Evolutionary conservation across 345 rosid species (phyloP).

Genomic region (Bruguiera parviflora): DNA sequence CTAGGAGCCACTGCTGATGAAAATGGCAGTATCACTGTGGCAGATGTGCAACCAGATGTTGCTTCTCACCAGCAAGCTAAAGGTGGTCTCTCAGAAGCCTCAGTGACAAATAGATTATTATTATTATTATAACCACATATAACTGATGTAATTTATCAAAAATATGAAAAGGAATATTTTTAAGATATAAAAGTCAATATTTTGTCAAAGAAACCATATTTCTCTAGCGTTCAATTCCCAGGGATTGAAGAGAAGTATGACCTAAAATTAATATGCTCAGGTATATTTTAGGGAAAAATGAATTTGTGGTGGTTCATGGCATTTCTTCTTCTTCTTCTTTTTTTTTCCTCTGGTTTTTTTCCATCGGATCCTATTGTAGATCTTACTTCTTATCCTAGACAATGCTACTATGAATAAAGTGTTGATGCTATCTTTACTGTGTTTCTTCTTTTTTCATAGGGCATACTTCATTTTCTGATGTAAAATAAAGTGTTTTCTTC

Average conservation of each 20-base stretch:
- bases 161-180: not conserved
- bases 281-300: not conserved
- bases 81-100: conserved; percentile 13
- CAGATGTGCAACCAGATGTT: conserved; percentile 32
- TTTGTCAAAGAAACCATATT: not conserved
- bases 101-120: not conserved
- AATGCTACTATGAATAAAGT: too few species aligned
- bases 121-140: too few species aligned
- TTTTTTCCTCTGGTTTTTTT: not conserved
- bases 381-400: too few species aligned
- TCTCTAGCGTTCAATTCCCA: not conserved
- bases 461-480: too few species aligned
- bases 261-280: not conserved
- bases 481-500: too few species aligned
- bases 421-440: too few species aligned
- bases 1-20: conserved; percentile 32
- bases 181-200: not conserved
- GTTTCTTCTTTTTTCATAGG: too few species aligned
- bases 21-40: conserved; percentile 35
- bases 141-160: not conserved
- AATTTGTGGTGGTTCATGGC: not conserved
- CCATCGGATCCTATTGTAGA: not conserved
- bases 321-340: not conserved
- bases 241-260: too few species aligned
- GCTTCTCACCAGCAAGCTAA: conserved; percentile 27